Evolutionary conservation across 352 stramenopile species (phyloP).

Genomic region (Globisporangium abappressorium): DNA sequence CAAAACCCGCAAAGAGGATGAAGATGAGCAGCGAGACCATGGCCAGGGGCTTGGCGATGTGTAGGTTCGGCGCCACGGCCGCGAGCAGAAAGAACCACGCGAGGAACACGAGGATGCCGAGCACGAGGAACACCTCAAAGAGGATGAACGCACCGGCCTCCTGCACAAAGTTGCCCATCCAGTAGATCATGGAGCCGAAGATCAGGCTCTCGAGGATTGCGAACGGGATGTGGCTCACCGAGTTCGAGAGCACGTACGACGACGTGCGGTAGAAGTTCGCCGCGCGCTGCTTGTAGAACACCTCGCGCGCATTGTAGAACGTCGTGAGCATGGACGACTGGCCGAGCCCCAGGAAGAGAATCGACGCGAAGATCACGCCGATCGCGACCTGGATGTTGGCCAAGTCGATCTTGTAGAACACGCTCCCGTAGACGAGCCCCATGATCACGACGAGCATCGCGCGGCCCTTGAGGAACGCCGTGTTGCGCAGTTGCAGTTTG

Average conservation of each 20-base stretch:
- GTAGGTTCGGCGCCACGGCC: constrained; percentile 31
- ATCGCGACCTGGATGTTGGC: constrained; percentile 56
- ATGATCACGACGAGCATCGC: constrained; percentile 52
- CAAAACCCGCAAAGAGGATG: constrained; percentile 66
- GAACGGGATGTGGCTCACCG: constrained; percentile 53
- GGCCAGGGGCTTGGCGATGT: constrained; percentile 53
- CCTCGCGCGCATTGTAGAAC: constrained; percentile 62
- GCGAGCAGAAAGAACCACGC: constrained; percentile 57
- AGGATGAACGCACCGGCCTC: constrained; percentile 55
- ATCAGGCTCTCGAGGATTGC: constrained; percentile 68
- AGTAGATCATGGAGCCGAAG: constrained; percentile 89
- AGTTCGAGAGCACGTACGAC: constrained; percentile 71
- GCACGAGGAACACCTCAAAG: constrained; percentile 71
- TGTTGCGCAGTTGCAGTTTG: constrained; percentile 63
- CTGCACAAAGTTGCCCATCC: constrained; percentile 67
- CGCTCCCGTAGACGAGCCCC: constrained; percentile 42
- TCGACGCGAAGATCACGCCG: constrained; percentile 79
- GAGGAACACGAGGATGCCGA: constrained; percentile 50
- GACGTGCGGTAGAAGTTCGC: constrained; percentile 86
- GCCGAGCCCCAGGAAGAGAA: constrained; percentile 82
- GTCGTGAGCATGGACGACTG: constrained; percentile 74
- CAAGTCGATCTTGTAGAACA: constrained; percentile 55
- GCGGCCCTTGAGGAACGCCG: constrained; percentile 44
- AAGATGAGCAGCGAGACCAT: constrained; percentile 61
- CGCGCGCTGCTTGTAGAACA: constrained; percentile 89